Conservation (phyloP, 2,329 filamentous ascomycete genomes). For the Magnaporthiopsis rhizophila region DNA sequence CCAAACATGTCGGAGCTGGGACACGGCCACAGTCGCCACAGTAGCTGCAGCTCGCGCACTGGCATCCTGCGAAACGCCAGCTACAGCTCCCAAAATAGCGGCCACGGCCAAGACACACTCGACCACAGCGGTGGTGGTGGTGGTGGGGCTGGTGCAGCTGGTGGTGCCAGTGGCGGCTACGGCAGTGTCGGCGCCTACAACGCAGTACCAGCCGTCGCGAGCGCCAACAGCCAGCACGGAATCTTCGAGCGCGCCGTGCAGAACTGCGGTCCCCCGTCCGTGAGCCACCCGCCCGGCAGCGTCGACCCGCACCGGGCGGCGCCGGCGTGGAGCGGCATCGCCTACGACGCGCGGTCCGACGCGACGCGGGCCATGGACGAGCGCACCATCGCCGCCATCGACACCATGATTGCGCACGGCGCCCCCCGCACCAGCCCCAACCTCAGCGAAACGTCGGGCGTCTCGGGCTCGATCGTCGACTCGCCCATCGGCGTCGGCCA, state of each 20-base stretch:
- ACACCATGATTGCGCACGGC: neutral
- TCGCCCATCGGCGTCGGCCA: neutral
- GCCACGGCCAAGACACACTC: neutral
- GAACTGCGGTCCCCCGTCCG: neutral
- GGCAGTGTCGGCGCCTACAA: neutral
- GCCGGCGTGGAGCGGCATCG: neutral
- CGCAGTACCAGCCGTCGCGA: neutral
- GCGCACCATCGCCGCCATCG: neutral
- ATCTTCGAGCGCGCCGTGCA: neutral
- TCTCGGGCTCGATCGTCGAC: neutral
- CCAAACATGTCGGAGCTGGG: neutral
- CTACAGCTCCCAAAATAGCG: neutral
- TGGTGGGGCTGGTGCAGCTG: no score
- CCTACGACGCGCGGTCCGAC: neutral
- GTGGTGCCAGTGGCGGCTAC: neutral
- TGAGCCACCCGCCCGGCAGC: no score
- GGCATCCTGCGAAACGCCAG: neutral
- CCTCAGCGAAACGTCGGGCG: neutral
- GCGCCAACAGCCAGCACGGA: neutral
- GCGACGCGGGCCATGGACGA: neutral
- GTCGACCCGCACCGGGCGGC: no score
- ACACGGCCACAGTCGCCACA: neutral
- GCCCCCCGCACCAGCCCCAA: neutral
- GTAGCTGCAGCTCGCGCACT: neutral
- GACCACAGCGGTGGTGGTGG: neutral